Evolutionary conservation across 1,139 yeast species (phyloP), one percentile per base, ranked within the genome.

Genomic region (Saccharomycopsis hybrid): DNA sequence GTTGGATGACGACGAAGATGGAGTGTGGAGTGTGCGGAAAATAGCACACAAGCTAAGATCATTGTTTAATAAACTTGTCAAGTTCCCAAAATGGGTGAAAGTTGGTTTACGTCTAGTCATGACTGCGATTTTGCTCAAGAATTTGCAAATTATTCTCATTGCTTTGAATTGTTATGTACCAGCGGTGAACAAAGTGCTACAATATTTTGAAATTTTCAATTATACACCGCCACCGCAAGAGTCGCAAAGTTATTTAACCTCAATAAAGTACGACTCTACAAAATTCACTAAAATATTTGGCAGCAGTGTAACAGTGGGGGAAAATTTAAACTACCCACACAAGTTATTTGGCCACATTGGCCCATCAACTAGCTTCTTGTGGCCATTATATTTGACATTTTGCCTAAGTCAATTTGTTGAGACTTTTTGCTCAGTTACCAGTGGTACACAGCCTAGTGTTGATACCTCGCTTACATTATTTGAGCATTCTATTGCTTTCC

Each of bases 401-500:
- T 83, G 92, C 60, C 63, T 77, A 27, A 80, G 82, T 62, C 79
- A 81, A 59, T 79, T 82, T 54, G 67, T 81, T n/a, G 92, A 85
- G 62, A 81, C 88, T 0, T 82, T 85, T 57, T 70, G 80, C 1
- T 73, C 85, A 5, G 79, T 78, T 24, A 71, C 82, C 2, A 74
- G 75, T 50, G 87, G 86, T 5, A 65, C 66, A 35, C 71, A 73
- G 44, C 85, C 88, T 1, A 72, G 74, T 50, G 74, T 78, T 7
- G 92, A 83, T 56, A 74, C 84, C 7, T 89, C 89, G 0, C 69
- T 84, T 57, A 81, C 92, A 0, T 65, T 84, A 33, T 83, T 85
- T 62, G 94, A 85, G 60, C 83, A 80, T 59, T 82, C 89, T 1
- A 64, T 83, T 31, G 85, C 87, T 9, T 83, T 82, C 60, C 89